Evolutionary conservation across 2,329 filamentous ascomycete genomes (phyloP).

Genomic region (Penicillium sp.): DNA sequence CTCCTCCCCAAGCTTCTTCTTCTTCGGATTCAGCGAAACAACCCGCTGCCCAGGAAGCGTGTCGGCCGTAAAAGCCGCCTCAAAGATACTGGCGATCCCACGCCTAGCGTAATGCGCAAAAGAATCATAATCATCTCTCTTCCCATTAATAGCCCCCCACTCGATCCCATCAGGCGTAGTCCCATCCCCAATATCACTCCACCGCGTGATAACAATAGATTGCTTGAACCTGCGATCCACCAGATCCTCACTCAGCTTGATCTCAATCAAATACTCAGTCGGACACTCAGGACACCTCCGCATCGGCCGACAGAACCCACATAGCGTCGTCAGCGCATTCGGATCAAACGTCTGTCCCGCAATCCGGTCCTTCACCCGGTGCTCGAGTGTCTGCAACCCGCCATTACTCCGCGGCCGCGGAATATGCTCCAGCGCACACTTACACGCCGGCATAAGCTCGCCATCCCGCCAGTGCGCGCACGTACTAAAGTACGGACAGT

Average conservation of each 20-base stretch:
- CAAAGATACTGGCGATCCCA: slow-evolving; percentile 59
- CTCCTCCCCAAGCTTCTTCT: slow-evolving; percentile 53
- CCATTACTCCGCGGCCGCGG: slow-evolving; percentile 44
- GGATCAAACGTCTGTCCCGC: slow-evolving; percentile 28
- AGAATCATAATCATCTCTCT: slow-evolving; percentile 49
- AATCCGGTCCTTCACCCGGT: slow-evolving; percentile 39
- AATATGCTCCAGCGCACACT: slow-evolving; percentile 60
- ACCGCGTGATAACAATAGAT: slow-evolving; percentile 59
- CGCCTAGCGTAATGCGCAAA: slow-evolving; percentile 53
- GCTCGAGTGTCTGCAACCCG: slow-evolving; percentile 42
- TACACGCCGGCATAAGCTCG: slow-evolving; percentile 58
- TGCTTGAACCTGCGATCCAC: slow-evolving; percentile 53
- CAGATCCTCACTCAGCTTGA: slow-evolving; percentile 58
- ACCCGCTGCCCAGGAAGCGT: slow-evolving; percentile 57
- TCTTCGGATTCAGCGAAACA: slow-evolving; percentile 57
- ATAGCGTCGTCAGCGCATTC: slow-evolving; percentile 50
- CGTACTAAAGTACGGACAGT: slow-evolving; percentile 60
- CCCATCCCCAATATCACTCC: slow-evolving; percentile 60
- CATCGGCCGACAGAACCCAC: slow-evolving; percentile 57
- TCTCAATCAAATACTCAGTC: slow-evolving; percentile 60
- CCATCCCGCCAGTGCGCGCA: slow-evolving; percentile 64
- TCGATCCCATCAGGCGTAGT: slow-evolving; percentile 48
- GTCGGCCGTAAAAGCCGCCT: slow-evolving; percentile 54
- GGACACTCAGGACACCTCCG: slow-evolving; percentile 61
- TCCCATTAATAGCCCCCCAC: slow-evolving; percentile 56